phyloP scores from a whole-genome alignment of 1,139 yeast species.

The Lodderomyces beijingensis region DNA sequence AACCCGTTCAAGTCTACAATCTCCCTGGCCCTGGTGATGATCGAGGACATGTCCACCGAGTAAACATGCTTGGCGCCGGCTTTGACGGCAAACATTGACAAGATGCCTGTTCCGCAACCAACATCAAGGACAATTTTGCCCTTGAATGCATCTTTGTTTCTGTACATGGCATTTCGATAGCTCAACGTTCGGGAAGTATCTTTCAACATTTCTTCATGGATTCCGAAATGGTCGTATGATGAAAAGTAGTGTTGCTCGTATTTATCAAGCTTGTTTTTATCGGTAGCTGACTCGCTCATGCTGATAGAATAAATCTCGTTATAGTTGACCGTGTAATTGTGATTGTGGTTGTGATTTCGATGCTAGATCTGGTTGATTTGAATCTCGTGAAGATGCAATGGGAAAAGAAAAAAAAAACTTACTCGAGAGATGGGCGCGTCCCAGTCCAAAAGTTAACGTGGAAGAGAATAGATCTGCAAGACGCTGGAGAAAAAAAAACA shows the following conservation, averaged over 20 bases:
- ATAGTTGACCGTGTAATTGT: background rate
- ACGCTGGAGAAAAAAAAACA: slow-evolving; percentile 13
- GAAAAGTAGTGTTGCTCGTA: slow-evolving; percentile 90
- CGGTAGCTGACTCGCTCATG: slow-evolving; percentile 42
- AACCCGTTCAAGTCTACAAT: slow-evolving; percentile 83
- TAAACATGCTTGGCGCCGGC: slow-evolving; percentile 97
- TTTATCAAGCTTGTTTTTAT: slow-evolving; percentile 49
- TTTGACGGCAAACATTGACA: slow-evolving; percentile 97
- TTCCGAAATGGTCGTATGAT: slow-evolving; percentile 95
- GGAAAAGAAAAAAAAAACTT: slow-evolving; percentile 2
- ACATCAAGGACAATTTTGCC: slow-evolving; percentile 96
- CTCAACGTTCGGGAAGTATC: slow-evolving; percentile 90
- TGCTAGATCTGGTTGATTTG: no score
- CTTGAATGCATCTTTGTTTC: slow-evolving; percentile 84
- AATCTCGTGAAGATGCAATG: background rate
- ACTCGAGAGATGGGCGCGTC: background rate
- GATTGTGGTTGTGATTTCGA: no score
- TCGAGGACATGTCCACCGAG: slow-evolving; percentile 96
- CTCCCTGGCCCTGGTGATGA: slow-evolving; percentile 89
- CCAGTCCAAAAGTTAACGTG: background rate
- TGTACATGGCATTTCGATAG: slow-evolving; percentile 88
- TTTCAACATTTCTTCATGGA: slow-evolving; percentile 98
- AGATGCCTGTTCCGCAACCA: slow-evolving; percentile 97
- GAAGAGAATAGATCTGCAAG: no score
- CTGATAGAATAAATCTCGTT: slow-evolving; percentile 1